Percentiles rank a stretch among this genome's conserved stretches.
Evolutionary conservation across 2,329 filamentous ascomycete genomes (phyloP).

Genomic region (Zarea fungicola): DNA sequence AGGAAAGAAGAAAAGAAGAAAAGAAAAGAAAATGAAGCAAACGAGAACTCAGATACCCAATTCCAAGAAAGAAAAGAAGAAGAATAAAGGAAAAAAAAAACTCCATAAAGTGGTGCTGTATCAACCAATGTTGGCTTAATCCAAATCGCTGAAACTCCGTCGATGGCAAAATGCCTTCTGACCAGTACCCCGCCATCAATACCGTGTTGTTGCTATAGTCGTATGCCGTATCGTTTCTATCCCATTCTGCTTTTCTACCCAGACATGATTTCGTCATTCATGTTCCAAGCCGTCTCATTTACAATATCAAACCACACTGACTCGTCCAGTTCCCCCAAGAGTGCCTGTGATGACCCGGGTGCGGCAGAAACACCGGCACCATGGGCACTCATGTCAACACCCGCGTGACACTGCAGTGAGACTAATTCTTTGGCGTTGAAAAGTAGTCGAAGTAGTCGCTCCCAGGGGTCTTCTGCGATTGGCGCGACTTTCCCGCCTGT

Average conservation of each 20-base stretch:
- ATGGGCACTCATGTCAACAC: conserved; percentile 13
- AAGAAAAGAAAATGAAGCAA: too few relatives aligned
- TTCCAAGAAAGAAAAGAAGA: too few relatives aligned
- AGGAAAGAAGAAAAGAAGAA: too few relatives aligned
- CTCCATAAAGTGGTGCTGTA: too few relatives aligned
- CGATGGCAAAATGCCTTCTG: too few relatives aligned
- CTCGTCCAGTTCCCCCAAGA: conserved; percentile 14
- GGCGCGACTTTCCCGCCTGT: conserved; percentile 9
- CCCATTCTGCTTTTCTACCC: neutral
- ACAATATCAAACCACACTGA: conserved; percentile 15
- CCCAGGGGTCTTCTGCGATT: conserved; percentile 27
- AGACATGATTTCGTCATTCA: conserved; percentile 15
- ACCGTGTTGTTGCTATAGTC: too few relatives aligned
- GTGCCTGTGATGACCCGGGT: conserved; percentile 3
- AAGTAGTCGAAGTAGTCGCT: conserved; percentile 27
- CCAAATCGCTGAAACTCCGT: too few relatives aligned
- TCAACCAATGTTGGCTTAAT: too few relatives aligned
- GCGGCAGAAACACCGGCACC: conserved; percentile 18
- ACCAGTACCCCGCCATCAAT: too few relatives aligned
- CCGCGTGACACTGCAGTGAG: conserved; percentile 27
- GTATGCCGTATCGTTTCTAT: too few relatives aligned
- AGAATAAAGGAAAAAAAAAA: too few relatives aligned
- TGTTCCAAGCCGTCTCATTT: conserved; percentile 13
- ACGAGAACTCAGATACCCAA: too few relatives aligned
- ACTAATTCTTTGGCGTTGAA: conserved; percentile 26